phyloP scores from a whole-genome alignment of 148 eudicot species.

The Nyssa sinensis region DNA sequence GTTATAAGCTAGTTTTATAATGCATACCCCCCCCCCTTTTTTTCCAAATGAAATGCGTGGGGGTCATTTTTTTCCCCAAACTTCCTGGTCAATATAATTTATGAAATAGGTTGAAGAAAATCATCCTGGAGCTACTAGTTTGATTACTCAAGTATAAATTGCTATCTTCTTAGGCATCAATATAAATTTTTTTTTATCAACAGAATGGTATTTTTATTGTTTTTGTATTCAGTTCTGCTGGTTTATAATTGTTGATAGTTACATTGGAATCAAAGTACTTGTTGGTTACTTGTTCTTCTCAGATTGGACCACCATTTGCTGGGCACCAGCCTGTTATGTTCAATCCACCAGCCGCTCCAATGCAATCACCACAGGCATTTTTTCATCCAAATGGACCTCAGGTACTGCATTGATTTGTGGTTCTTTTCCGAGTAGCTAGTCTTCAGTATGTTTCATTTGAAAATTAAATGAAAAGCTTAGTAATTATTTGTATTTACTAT shows the following conservation, averaged over 20 bases:
- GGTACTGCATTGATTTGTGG: conserved; percentile 34
- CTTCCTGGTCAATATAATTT: not conserved
- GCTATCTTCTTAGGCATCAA: not conserved
- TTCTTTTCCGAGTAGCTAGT: not conserved
- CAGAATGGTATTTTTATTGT: too few relatives aligned
- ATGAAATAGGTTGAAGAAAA: not conserved
- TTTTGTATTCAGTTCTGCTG: conserved; percentile 7
- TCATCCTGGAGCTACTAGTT: not conserved
- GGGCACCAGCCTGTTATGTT: conserved; percentile 73
- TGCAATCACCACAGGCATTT: conserved; percentile 75
- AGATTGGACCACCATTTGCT: conserved; percentile 76
- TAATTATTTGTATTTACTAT: not conserved
- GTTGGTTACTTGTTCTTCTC: too few relatives aligned
- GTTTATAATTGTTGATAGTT: conserved; percentile 1
- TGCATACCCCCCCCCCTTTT: not conserved
- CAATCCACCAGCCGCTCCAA: conserved; percentile 65
- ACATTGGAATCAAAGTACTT: too few relatives aligned
- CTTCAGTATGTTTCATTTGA: not conserved
- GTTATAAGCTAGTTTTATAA: not conserved
- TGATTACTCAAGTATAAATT: not conserved
- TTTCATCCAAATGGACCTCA: conserved; percentile 85
- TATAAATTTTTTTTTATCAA: too few relatives aligned
- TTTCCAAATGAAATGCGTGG: not conserved
- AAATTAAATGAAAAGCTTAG: not conserved
- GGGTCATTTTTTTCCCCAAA: not conserved